Evolutionary conservation across 192 early-diverging fungal genomes (phyloP).

Genomic region (Coemansia sp.): DNA sequence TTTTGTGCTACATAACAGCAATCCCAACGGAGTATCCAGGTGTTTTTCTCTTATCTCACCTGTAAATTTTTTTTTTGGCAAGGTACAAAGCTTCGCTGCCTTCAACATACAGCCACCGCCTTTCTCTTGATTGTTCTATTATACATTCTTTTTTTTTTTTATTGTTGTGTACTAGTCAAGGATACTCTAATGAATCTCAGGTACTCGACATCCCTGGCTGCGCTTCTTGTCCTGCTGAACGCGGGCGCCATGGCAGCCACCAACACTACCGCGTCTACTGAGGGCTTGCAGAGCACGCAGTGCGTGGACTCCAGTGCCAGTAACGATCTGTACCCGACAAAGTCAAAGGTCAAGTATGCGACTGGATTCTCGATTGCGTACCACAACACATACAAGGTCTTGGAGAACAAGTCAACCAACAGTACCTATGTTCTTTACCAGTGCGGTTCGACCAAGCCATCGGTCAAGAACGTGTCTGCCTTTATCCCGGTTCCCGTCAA

Average conservation of each 20-base stretch:
- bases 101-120: background rate
- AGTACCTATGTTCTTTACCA: constrained; percentile 55
- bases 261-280: constrained; percentile 17
- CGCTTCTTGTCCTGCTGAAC: background rate
- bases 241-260: constrained; percentile 12
- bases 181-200: constrained; percentile 7
- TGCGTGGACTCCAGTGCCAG: constrained; percentile 22
- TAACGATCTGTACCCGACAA: constrained; percentile 29
- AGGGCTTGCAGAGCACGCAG: constrained; percentile 46
- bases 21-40: background rate
- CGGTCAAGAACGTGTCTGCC: constrained; percentile 28
- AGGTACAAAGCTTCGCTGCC: background rate
- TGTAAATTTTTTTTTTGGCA: too few relatives aligned
- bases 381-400: constrained; percentile 54
- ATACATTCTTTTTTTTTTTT: constrained; percentile 1
- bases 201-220: constrained; percentile 9
- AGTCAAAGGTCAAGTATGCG: constrained; percentile 45
- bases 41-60: background rate
- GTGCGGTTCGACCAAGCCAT: constrained; percentile 36
- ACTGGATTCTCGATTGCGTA: constrained; percentile 51
- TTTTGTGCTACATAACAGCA: background rate
- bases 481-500: constrained; percentile 45
- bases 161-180: background rate
- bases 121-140: background rate
- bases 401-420: constrained; percentile 43